Conservation (phyloP, 306 rosid genomes). For the Malus orientalis region DNA sequence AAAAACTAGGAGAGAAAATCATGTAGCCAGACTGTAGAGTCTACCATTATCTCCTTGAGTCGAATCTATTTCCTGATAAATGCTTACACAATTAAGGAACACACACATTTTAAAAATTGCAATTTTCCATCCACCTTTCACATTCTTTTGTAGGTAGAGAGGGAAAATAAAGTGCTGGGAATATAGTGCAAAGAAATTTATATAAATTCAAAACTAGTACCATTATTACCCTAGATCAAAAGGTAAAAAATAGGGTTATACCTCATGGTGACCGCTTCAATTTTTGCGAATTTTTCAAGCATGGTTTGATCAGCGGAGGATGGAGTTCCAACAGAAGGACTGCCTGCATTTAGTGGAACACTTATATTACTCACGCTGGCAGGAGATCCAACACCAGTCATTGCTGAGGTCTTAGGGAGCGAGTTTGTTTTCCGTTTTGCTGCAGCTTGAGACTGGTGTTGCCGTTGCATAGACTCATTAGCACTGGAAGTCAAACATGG, state of each 20-base stretch:
- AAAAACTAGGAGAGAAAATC: background rate
- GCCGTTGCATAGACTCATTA: conserved; percentile 81
- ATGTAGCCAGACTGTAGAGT: background rate
- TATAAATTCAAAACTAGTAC: background rate
- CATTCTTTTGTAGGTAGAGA: background rate
- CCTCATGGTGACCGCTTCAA: conserved; percentile 69
- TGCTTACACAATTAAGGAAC: background rate
- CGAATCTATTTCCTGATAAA: background rate
- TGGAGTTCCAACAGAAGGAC: conserved; percentile 76
- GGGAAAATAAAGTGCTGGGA: background rate
- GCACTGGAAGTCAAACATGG: conserved; percentile 62
- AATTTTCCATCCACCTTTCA: background rate
- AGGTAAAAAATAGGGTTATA: conserved; percentile 24
- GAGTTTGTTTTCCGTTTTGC: conserved; percentile 72
- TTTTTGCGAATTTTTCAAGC: conserved; percentile 69
- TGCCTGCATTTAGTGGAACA: conserved; percentile 56
- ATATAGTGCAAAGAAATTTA: background rate
- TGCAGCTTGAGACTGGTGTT: conserved; percentile 67
- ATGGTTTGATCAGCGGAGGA: conserved; percentile 45
- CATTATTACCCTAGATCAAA: background rate
- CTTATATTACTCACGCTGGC: conserved; percentile 75
- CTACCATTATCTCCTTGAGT: background rate
- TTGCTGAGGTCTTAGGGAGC: conserved; percentile 66
- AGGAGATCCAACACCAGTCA: conserved; percentile 84
- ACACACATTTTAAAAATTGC: background rate